Percentiles rank a stretch among this genome's conserved stretches.
These are phyloP conservation scores for Cantharellus anzutake DNA, from an alignment of 768 basidiomycete species.

Conservation along the genomic window DNA sequence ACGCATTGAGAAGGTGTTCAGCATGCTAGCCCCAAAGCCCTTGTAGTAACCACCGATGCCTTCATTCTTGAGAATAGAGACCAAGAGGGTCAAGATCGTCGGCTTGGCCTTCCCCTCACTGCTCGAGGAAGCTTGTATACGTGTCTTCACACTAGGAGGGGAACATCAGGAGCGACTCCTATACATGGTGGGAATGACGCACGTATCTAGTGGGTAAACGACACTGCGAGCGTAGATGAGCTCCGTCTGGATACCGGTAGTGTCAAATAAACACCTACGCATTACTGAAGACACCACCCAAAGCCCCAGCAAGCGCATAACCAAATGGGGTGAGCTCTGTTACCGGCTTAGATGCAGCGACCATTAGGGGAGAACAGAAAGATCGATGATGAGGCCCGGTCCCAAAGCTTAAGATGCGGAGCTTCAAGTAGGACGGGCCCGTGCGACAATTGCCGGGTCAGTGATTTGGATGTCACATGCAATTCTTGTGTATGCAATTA, in stretches of 20 bases:
- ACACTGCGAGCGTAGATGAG: conserved; percentile 28
- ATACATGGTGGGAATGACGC: conserved; percentile 17
- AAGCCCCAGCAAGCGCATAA: conserved; percentile 77
- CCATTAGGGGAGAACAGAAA: neutral
- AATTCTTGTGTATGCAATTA: too few relatives aligned
- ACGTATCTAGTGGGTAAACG: conserved; percentile 94
- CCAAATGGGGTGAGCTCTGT: conserved; percentile 68
- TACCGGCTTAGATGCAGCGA: conserved; percentile 18
- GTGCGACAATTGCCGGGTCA: too few relatives aligned
- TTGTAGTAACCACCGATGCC: conserved; percentile 71
- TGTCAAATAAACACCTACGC: conserved; percentile 38
- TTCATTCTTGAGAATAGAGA: conserved; percentile 58
- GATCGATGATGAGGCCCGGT: neutral
- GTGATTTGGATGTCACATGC: too few relatives aligned
- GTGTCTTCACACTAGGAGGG: conserved; percentile 63
- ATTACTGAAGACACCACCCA: conserved; percentile 84
- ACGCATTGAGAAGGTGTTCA: conserved; percentile 98
- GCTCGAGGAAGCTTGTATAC: conserved; percentile 62
- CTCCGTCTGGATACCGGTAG: neutral
- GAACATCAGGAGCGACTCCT: neutral
- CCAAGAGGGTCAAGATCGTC: conserved; percentile 44
- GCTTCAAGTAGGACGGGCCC: neutral
- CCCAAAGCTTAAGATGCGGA: neutral
- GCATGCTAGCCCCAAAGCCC: conserved; percentile 91
- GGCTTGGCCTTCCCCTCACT: conserved; percentile 24